phyloP scores from a whole-genome alignment of 2,329 filamentous ascomycete genomes.

The Sporothrix variecibatus region DNA sequence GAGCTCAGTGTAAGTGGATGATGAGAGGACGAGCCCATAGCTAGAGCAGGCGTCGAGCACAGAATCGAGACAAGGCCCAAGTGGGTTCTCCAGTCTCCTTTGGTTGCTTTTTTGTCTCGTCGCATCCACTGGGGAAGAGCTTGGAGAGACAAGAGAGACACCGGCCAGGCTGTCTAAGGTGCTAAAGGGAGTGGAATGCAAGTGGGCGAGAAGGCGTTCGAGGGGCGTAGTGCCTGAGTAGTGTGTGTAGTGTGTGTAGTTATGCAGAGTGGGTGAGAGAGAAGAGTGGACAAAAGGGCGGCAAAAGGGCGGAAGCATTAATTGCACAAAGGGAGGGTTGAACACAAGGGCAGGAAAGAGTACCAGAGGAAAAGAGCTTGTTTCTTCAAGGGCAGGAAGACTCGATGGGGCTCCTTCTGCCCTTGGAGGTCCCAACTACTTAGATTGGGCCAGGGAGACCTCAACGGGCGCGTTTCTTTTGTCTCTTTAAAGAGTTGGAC shows the following conservation, averaged over 20 bases:
- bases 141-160: slow-evolving; percentile 5
- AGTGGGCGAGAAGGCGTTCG: not conserved
- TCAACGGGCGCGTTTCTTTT: not conserved
- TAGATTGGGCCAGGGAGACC: not conserved
- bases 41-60: not conserved
- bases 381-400: slow-evolving; percentile 12
- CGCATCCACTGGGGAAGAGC: not conserved
- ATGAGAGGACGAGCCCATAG: not conserved
- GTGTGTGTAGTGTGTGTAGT: not conserved
- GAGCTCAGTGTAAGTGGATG: not conserved
- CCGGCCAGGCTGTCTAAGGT: not conserved
- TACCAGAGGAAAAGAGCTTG: slow-evolving; percentile 9
- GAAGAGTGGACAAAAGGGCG: slow-evolving; percentile 2
- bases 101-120: slow-evolving; percentile 16
- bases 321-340: slow-evolving; percentile 23
- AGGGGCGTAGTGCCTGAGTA: not conserved
- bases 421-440: not conserved
- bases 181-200: not conserved
- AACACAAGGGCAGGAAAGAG: slow-evolving; percentile 16
- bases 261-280: not conserved
- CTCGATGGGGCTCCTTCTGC: not conserved
- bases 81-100: slow-evolving; percentile 17
- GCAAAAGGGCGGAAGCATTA: slow-evolving; percentile 19
- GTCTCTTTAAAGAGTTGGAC: not conserved
- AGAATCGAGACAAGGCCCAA: not conserved